Percentiles rank a stretch among this genome's conserved stretches.
Evolutionary conservation across 768 basidiomycete species (phyloP).

Genomic region (Boletus eberwhitei): DNA sequence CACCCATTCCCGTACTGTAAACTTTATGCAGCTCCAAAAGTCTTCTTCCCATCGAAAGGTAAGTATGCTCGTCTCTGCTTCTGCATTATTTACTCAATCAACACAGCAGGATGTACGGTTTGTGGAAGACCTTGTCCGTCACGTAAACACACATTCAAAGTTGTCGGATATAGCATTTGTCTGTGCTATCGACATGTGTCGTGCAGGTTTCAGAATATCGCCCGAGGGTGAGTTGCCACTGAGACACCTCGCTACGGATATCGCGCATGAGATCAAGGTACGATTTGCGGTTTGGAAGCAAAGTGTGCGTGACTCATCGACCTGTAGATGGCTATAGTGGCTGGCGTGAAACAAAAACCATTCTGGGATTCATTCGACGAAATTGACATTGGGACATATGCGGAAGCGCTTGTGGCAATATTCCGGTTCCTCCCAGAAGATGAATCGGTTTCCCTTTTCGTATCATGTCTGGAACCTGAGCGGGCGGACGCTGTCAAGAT

Average conservation of each 20-base stretch:
- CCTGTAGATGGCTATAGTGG: constrained; percentile 21
- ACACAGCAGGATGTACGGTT: constrained; percentile 48
- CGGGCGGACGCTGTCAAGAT: constrained; percentile 80
- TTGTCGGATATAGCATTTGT: constrained; percentile 64
- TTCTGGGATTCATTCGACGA: constrained; percentile 74
- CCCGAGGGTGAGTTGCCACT: constrained; percentile 59
- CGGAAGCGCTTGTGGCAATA: constrained; percentile 68
- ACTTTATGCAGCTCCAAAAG: constrained; percentile 30
- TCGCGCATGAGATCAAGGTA: constrained; percentile 81
- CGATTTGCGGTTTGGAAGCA: constrained; percentile 19
- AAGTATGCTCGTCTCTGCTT: not conserved
- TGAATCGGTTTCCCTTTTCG: constrained; percentile 59
- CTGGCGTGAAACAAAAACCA: constrained; percentile 44
- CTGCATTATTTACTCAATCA: not conserved
- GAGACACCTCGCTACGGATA: constrained; percentile 61
- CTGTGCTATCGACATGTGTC: constrained; percentile 75
- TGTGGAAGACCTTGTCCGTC: constrained; percentile 58
- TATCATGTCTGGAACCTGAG: constrained; percentile 67
- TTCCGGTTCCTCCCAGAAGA: constrained; percentile 67
- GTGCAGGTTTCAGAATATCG: constrained; percentile 56
- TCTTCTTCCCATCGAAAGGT: constrained; percentile 32
- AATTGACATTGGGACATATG: constrained; percentile 72
- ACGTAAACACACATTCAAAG: constrained; percentile 52
- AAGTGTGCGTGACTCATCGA: not conserved
- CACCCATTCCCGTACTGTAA: constrained; percentile 30